Base-by-base conservation (phyloP, 352 stramenopile species). In the Phytophthora ohioensis region DNA sequence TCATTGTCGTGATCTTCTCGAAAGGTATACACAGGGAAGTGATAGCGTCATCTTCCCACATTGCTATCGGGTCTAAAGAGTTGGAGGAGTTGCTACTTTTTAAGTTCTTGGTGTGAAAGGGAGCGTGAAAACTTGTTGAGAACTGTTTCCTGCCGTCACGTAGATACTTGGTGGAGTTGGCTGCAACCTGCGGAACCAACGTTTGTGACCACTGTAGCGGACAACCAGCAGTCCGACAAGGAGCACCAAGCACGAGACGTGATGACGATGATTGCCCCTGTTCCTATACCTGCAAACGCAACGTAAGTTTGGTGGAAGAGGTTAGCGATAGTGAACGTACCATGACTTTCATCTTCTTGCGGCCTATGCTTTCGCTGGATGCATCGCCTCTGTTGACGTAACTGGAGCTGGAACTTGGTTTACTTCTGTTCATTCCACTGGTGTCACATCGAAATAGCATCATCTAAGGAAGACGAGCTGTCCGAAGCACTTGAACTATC, bases 31-130 rank as follows among this genome's bases (percentile, higher is more conserved):
- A 64, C 21, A 62, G 60, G 3, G 61, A 32, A 3, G 57, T 38
- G 57, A 79, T 62, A 10, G 36, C 39, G 47, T 62, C 57, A 52
- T 73, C 69, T 51, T 83, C 72, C 76, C 73, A 79, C 38, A 74
- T 48, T 0, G 34, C 9, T 41, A 46, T 51, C 11, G 51, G 52
- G 2, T 12, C 10, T 31, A 34, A 53, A 2, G 34, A 54, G 13
- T 48, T 39, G 30, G 62, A 56, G 38, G 31, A 57, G 30, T 17
- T n/a, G 17, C 60, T 61, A 12, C 32, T 63, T 53, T 61, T 46
- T 32, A 59, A 15, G 49, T 61, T 62, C 21, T 31, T 66, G 17
- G 56, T 54, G 7, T 58, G 32, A 34, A 69, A 64, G 5, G 62
- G 39, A 59, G 54, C 52, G 17, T 12, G 35, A 7, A 56, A n/a